Evolutionary conservation across 352 stramenopile species (phyloP).

Genomic region (Pythium sukuiense): DNA sequence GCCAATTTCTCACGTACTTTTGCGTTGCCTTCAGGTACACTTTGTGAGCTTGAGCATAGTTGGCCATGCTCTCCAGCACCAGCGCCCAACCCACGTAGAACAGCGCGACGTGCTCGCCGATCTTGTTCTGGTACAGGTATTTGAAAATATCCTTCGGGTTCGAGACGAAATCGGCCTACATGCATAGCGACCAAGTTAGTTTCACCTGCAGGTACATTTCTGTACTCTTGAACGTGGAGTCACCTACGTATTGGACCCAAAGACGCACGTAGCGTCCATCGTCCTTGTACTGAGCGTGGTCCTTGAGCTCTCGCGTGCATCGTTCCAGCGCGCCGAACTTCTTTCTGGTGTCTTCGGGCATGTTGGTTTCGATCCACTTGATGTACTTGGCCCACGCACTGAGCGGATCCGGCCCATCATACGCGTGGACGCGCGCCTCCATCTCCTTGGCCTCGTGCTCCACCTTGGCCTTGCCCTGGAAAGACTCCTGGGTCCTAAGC

Average conservation of each 20-base stretch:
- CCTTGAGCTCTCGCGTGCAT: constrained; percentile 71
- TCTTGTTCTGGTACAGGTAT: constrained; percentile 87
- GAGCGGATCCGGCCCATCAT: constrained; percentile 67
- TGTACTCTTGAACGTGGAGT: background rate
- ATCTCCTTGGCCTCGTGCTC: constrained; percentile 54
- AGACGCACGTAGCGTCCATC: constrained; percentile 80
- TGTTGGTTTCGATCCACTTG: constrained; percentile 77
- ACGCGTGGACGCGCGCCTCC: constrained; percentile 46
- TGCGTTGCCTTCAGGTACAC: constrained; percentile 85
- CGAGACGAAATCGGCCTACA: constrained; percentile 76
- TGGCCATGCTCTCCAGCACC: constrained; percentile 76
- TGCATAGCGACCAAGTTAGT: background rate
- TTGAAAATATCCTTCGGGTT: constrained; percentile 90
- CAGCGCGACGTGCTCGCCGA: constrained; percentile 72
- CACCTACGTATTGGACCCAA: constrained; percentile 87
- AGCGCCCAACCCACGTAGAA: constrained; percentile 89
- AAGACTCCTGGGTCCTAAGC: constrained; percentile 60
- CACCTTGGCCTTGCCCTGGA: constrained; percentile 57
- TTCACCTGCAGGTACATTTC: background rate
- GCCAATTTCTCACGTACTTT: constrained; percentile 51
- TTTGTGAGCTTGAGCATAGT: constrained; percentile 83
- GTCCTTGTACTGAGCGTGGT: constrained; percentile 62
- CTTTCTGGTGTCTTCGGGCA: constrained; percentile 82
- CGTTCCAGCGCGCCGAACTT: constrained; percentile 76
- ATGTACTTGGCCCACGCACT: constrained; percentile 72